phyloP scores from a whole-genome alignment of 352 stramenopile genomes.

The Pythium scleroteichum region DNA sequence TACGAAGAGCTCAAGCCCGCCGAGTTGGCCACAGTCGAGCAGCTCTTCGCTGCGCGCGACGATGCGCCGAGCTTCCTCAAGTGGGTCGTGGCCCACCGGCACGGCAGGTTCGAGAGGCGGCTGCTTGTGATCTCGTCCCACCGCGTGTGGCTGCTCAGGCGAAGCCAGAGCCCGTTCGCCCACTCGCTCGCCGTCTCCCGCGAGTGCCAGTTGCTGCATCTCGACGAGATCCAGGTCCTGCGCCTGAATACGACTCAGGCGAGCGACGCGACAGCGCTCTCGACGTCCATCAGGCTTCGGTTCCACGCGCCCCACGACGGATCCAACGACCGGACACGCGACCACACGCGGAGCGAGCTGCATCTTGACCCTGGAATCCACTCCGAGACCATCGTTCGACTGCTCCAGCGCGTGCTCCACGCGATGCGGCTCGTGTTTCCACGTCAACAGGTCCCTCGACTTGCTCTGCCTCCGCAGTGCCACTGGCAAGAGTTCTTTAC shows the following conservation, averaged over 20 bases:
- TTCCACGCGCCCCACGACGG: conserved; percentile 10
- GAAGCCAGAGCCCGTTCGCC: conserved; percentile 42
- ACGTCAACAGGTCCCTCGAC: conserved; percentile 32
- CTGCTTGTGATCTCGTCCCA: conserved; percentile 62
- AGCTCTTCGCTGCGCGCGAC: conserved; percentile 47
- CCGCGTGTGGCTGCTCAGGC: conserved; percentile 50
- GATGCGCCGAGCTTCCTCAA: conserved; percentile 60
- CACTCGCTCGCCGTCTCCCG: conserved; percentile 33
- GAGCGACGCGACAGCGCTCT: conserved; percentile 8
- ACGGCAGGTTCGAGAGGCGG: conserved; percentile 41
- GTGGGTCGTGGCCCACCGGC: conserved; percentile 57
- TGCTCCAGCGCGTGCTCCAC: conserved; percentile 58
- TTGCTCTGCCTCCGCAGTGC: conserved; percentile 41
- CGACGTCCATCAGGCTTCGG: conserved; percentile 14
- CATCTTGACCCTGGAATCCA: conserved; percentile 64
- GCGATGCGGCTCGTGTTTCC: conserved; percentile 47
- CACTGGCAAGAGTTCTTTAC: conserved; percentile 60
- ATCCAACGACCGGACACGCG: too few species aligned
- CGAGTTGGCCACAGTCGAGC: conserved; percentile 44
- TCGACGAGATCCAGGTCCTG: conserved; percentile 43
- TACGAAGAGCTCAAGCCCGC: conserved; percentile 53
- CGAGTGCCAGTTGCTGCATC: conserved; percentile 50
- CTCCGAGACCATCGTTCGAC: conserved; percentile 48
- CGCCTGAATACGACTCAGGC: conserved; percentile 7
- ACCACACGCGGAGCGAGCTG: conserved; percentile 17